Evolutionary conservation across 1,284 basidiomycete species (phyloP), one percentile per base, ranked within the genome.

Genomic region (Cutaneotrichosporon curvatum): DNA sequence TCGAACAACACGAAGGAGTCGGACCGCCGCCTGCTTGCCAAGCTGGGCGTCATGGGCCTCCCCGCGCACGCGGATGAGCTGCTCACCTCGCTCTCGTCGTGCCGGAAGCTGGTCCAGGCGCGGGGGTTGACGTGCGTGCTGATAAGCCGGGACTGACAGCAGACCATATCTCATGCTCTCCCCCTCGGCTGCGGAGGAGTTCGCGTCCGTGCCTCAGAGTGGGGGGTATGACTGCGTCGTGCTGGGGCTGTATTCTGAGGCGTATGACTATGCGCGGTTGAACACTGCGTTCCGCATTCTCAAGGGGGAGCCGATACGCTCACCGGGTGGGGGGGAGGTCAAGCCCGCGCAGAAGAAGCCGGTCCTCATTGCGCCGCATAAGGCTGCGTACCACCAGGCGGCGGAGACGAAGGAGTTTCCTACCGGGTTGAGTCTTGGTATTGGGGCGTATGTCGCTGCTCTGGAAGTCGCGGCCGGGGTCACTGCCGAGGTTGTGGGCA

Each of bases 261-360:
- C 72, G 3, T 74, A 85, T 53, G 72, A 74, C 31, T 85, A 84
- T 60, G 65, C 73, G 2, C 22, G 44, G 15, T 73, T 86, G 43
- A 83, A 83, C 63, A 74, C 73, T 9, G 83, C 83, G 0, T 85
- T 85, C 56, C 76, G 82, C 2, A 74, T 85, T 16, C 74, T 85
- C 6, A 59, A 65, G 12, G 47, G 57, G 7, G 71, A 67, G 45
- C 62, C 63, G 16, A 51, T 68, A 8, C 39, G 37, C 32, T 30
- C 20, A 15, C 8, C n/a, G 19, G n/a, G 22, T 3, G 21, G 19
- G 7, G 43, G 6, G 16, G 12, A 19, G 8, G 32, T 12, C 8
- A 39, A 58, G 16, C 38, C 25, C 3, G 18, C 30, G 7, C 28
- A 28, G 4, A 19, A 16, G 18, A 9, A 32, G 2, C 71, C 83